Conservation (phyloP, 345 rosid genomes). For the Jatropha curcas region DNA sequence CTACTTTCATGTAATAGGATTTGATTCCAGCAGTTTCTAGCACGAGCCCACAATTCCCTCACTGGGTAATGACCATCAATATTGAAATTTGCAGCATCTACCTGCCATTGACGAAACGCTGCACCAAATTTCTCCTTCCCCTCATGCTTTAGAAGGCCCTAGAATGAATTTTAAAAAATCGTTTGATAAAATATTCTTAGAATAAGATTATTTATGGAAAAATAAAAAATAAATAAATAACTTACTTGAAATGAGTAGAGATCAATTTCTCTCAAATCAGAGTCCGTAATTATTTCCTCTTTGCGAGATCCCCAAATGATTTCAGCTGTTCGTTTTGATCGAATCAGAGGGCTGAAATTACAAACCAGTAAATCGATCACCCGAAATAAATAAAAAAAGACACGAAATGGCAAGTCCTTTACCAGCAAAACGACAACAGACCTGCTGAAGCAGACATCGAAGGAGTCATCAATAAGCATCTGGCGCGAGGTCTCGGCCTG, state of each 20-base stretch:
- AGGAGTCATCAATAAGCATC: constrained; percentile 80
- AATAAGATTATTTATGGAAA: background rate
- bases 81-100: constrained; percentile 70
- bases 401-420: background rate
- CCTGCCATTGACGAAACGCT: constrained; percentile 78
- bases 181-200: too few relatives aligned
- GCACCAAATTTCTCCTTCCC: constrained; percentile 78
- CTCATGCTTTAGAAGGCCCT: constrained; percentile 89
- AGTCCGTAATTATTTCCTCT: constrained; percentile 58
- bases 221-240: background rate
- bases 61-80: constrained; percentile 91
- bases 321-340: constrained; percentile 85
- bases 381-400: constrained; percentile 3
- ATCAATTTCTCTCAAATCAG: constrained; percentile 85
- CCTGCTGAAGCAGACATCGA: constrained; percentile 87
- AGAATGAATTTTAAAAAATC: constrained; percentile 18
- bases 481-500: constrained; percentile 88
- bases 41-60: constrained; percentile 88
- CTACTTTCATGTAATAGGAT: constrained; percentile 73
- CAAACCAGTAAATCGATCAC: background rate
- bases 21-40: constrained; percentile 62
- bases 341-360: constrained; percentile 60
- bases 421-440: constrained; percentile 12
- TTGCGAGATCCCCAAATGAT: constrained; percentile 77
- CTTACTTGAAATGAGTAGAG: constrained; percentile 86